Evolutionary conservation across 164 flowering plant genomes (phyloP), one percentile per base, ranked within the genome.

Genomic region (Tinospora cordifolia): DNA sequence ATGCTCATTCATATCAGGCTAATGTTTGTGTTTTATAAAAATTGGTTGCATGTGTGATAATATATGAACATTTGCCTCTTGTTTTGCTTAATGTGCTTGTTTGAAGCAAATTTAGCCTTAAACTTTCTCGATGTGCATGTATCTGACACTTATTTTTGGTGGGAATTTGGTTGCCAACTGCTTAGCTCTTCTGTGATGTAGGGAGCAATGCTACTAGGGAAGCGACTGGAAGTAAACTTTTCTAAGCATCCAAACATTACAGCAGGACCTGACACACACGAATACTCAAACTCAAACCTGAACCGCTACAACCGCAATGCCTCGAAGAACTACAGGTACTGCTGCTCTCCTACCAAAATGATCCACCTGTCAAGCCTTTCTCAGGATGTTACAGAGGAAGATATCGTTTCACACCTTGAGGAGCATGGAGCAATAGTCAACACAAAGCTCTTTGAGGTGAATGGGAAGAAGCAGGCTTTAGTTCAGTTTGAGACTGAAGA

Each of bases 321-420:
- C 24, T 89, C 94, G 30, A 95, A 95, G 84, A 92, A 95, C 70
- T 92, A 89, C 77, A 88, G 98, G 2, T 95, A 95, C 80, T 95
- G 98, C 81, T 95, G 99, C 75, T 88, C 98, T 6, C 99, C 99
- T 4, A 95, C 99, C 59, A 95, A 90, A 82, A 92, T 88, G 88
- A 90, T 95, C 75, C 99, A 95, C 83, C 69, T 95, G 27, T 95
- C 99, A 40, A 83, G 85, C 63, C 90, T 95, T 34, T 90, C 94
- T 0, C 89, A 86, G 70, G 98, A 92, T 57, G 73, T 91, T 41
- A 85, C 89, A 0, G 99, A 95, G 73, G 98, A 91, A 41, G 97
- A 92, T 67, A 86, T 95, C 51, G 79, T 85, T 34, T 49, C 75
- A 57, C 96, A 85, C 72, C 72, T 95, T 27, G 98, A 90, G 75